Base-by-base conservation (phyloP, 176 grass and related monocot species). In the Ensete glaucum region DNA sequence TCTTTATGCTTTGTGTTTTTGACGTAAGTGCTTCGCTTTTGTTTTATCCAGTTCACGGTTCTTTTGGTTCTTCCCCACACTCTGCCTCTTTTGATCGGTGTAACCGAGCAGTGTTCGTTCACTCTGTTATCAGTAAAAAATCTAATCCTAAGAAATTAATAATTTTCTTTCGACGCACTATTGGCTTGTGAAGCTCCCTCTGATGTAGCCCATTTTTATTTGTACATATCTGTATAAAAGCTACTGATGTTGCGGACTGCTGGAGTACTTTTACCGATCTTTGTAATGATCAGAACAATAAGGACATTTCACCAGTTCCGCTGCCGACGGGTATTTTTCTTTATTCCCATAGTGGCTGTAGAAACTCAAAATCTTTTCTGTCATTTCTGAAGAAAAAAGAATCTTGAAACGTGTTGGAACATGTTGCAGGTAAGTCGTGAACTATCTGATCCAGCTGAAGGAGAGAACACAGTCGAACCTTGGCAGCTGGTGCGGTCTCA, bases 51-150 rank as follows among this genome's bases (percentile, higher is more conserved):
- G 95, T 99, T 99, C 84, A 75, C 89, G 82, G 59, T 89, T 60
- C 82, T 99, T 82, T 72, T 99, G 54, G 17, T 91, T 64, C 84
- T 99, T 65, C 88, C 88, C 25, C 95, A 99, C 77, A 74, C 78
- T 2, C 86, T 99, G 50, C 90, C 88, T 79, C 71, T 99, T 12
- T 81, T 91, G 67, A 82, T 99, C n/a, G 77, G 73, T 57, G 94
- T 76, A 62, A 60, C 85, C 11, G 90, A 87, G 82, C 85, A 89
- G 68, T 91, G 89, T 54, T 89, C 90, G 0, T 76, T 91, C 14
- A 57, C 88, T 17, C 26, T 99, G 21, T 89, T 99, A 69, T 73
- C 76, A 9, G 95, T 99, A 94, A 94, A 78, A 78, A 75, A 16
- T 43, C 26, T 59, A 16, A 29, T 15, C 5, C 27, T 6, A 68